Evolutionary conservation across 768 basidiomycete genomes (phyloP).

Genomic region (Sistotremastrum suecicum): DNA sequence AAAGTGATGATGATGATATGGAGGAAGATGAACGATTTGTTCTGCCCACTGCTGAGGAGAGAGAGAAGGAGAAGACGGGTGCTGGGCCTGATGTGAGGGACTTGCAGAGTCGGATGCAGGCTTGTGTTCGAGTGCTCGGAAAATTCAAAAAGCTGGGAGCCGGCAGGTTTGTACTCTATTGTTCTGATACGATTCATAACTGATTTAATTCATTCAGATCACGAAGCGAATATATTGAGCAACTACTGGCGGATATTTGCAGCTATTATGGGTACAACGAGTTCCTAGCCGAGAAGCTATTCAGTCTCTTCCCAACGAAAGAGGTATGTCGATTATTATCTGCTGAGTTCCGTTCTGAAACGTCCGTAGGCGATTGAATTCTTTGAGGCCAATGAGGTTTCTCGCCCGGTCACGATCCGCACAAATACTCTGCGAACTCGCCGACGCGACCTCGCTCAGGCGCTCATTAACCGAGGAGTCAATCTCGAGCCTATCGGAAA

Average conservation of each 20-base stretch:
- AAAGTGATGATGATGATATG: slow-evolving; percentile 32
- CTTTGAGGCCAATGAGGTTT: slow-evolving; percentile 93
- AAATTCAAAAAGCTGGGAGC: slow-evolving; percentile 59
- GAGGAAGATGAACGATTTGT: slow-evolving; percentile 39
- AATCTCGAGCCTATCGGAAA: slow-evolving; percentile 97
- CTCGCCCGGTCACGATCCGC: slow-evolving; percentile 93
- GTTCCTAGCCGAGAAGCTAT: slow-evolving; percentile 87
- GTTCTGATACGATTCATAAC: slow-evolving; percentile 2
- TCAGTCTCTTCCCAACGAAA: slow-evolving; percentile 81
- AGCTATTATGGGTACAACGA: slow-evolving; percentile 98
- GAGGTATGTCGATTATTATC: slow-evolving; percentile 42
- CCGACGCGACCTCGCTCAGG: slow-evolving; percentile 86
- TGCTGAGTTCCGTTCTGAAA: neutral
- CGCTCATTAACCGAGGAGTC: slow-evolving; percentile 88
- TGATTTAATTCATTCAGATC: slow-evolving; percentile 34
- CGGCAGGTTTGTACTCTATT: slow-evolving; percentile 38
- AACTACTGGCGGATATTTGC: slow-evolving; percentile 78
- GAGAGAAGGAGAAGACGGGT: slow-evolving; percentile 52
- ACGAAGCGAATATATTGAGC: slow-evolving; percentile 80
- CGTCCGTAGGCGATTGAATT: slow-evolving; percentile 77
- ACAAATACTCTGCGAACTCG: slow-evolving; percentile 93
- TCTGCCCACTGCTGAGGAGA: slow-evolving; percentile 57
- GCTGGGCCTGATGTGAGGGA: slow-evolving; percentile 61
- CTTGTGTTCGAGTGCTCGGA: slow-evolving; percentile 55
- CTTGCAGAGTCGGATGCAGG: slow-evolving; percentile 68